Base-by-base conservation (phyloP, 495 filamentous ascomycete genomes). In the Penicillium psychrofluorescens region DNA sequence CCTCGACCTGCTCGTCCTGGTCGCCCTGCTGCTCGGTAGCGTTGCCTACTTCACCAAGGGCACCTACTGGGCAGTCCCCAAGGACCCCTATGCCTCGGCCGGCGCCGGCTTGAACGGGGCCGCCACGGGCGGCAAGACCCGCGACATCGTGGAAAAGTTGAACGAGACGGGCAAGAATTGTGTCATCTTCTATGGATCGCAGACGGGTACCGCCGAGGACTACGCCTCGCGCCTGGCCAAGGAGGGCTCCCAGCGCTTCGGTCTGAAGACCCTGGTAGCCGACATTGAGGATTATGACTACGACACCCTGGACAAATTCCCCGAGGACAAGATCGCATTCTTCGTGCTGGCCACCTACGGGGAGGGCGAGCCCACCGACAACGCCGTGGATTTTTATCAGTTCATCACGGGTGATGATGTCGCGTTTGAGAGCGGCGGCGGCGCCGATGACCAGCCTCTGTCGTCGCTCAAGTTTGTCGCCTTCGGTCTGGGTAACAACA, bases 201-300 rank as follows among this genome's bases (percentile, higher is more conserved):
- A 99, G 66, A 99, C 92, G 13, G 92, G 92, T 55, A 99, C 94
- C 43, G 92, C 92, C 22, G 92, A 99, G 74, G 92, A 99, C 58
- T 99, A 99, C 54, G 94, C 92, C 43, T 95, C 94, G n/a, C 78
- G 92, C 50, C 62, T 99, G 46, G 90, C 94, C 39, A 99, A 99
- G 74, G 92, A 99, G 62, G 92, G 94, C 49, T 89, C 88, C 54
- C 94, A 91, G 58, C 77, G 92, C 41, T 99, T 95, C 56, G 92
- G 94, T 15, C 75, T 99, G 37, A 95, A 96, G 72, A 95, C 92
- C 44, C 96, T 99, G 91, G 87, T 95, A 7, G 92, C 90, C 37
- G 94, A 99, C 64, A 71, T 99, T 45, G 92, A 99, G 66, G 92
- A 99, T 46, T 99, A 95, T 63, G 94, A 97, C 65, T 97, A 82